Percentiles rank a stretch among this genome's conserved stretches.
Evolutionary conservation across 768 basidiomycete species (phyloP).

Genomic region (Tricholoma terreum): DNA sequence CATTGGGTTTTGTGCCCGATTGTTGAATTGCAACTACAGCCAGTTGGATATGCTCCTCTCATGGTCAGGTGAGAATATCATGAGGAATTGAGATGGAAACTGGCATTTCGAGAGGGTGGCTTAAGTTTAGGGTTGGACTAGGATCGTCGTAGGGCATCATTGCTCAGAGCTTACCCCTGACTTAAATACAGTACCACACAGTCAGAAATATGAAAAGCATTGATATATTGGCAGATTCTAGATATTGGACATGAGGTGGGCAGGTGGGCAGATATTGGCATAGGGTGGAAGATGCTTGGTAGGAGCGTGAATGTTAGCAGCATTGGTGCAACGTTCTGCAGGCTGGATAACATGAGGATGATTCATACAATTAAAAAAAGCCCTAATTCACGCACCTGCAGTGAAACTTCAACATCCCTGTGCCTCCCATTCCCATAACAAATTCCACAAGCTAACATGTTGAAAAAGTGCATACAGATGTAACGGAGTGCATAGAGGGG

Average conservation of each 20-base stretch:
- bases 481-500: too few species aligned
- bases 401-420: not conserved
- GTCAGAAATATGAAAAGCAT: not conserved
- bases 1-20: not conserved
- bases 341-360: too few species aligned
- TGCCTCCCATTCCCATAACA: not conserved
- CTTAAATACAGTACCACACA: not conserved
- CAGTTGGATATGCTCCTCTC: not conserved
- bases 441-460: not conserved
- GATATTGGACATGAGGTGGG: not conserved
- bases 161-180: not conserved
- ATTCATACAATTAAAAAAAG: not conserved
- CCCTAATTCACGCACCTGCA: not conserved
- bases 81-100: not conserved
- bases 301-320: not conserved
- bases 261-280: not conserved
- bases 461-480: not conserved
- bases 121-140: not conserved
- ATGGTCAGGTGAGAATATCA: not conserved
- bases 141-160: not conserved
- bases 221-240: not conserved
- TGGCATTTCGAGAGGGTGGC: not conserved
- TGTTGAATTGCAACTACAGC: not conserved
- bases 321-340: too few species aligned
- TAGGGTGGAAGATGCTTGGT: not conserved